A percentile compares a stretch with the other conserved stretches of the same genome.
These are phyloP conservation scores for Thalassiosira livingstoniorum DNA, from an alignment of 352 stramenopile species.

Conservation along the genomic window DNA sequence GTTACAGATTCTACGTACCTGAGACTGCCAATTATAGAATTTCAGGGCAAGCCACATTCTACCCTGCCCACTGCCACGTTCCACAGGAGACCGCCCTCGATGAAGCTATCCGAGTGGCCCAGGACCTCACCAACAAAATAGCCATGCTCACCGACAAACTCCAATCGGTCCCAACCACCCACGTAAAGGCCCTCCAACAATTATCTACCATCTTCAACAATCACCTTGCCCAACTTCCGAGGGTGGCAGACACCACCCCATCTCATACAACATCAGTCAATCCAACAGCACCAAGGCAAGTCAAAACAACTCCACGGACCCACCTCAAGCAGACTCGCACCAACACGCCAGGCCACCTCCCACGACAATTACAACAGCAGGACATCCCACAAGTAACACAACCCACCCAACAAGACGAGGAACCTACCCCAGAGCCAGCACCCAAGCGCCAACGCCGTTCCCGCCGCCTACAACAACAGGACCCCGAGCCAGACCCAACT, in stretches of 20 bases:
- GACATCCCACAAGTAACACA: not conserved
- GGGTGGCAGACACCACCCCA: too few relatives aligned
- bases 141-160: not conserved
- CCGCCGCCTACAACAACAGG: not conserved
- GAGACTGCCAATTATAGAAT: constrained; percentile 9
- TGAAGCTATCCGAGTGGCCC: not conserved
- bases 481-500: not conserved
- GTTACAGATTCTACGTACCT: constrained; percentile 3
- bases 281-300: too few relatives aligned
- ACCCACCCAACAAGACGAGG: not conserved
- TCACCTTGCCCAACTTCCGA: too few relatives aligned
- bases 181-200: too few relatives aligned
- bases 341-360: too few relatives aligned
- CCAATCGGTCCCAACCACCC: not conserved
- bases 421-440: not conserved
- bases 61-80: too few relatives aligned
- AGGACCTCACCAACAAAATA: not conserved
- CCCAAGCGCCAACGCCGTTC: not conserved
- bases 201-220: too few relatives aligned
- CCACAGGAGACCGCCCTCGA: not conserved
- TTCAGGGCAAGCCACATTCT: not conserved
- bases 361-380: too few relatives aligned
- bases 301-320: too few relatives aligned
- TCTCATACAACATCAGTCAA: too few relatives aligned
- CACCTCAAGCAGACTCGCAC: too few relatives aligned